Evolutionary conservation across 2,329 filamentous ascomycete species (phyloP).

Genomic region (Graphiopsis chlorocephala): DNA sequence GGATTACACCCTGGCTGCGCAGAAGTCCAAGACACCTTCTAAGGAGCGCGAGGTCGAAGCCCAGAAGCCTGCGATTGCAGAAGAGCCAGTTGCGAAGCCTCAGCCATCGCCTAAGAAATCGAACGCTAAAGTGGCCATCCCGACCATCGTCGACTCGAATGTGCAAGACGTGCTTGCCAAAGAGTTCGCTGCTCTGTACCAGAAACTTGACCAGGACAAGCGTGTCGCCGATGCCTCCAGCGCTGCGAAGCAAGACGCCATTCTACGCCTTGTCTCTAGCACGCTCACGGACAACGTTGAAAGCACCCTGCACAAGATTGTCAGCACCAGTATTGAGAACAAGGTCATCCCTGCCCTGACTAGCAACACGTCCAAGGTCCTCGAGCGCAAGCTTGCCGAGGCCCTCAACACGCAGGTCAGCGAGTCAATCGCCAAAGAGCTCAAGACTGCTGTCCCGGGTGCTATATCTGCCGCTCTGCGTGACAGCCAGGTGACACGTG

Average conservation of each 20-base stretch:
- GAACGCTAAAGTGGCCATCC: neutral
- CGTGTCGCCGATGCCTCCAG: slow-evolving; percentile 61
- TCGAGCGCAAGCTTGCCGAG: slow-evolving; percentile 69
- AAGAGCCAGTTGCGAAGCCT: neutral
- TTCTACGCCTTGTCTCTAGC: slow-evolving; percentile 65
- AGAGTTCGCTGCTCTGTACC: slow-evolving; percentile 57
- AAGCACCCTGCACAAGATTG: slow-evolving; percentile 72
- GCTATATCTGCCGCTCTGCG: slow-evolving; percentile 67
- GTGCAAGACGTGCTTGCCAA: slow-evolving; percentile 32
- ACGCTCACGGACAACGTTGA: slow-evolving; percentile 70
- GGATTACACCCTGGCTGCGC: slow-evolving; percentile 44
- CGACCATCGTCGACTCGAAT: slow-evolving; percentile 7
- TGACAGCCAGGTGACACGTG: slow-evolving; percentile 68
- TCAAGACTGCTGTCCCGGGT: slow-evolving; percentile 67
- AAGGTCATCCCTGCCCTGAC: slow-evolving; percentile 73
- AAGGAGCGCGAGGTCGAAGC: neutral
- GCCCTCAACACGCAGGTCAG: slow-evolving; percentile 66
- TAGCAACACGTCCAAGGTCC: slow-evolving; percentile 62
- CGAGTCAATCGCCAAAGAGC: slow-evolving; percentile 67
- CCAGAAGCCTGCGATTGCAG: neutral
- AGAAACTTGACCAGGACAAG: slow-evolving; percentile 67
- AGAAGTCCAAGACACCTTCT: slow-evolving; percentile 22
- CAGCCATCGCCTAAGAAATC: slow-evolving; percentile 4
- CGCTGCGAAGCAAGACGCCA: slow-evolving; percentile 65
- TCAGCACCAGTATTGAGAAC: slow-evolving; percentile 71